Evolutionary conservation across 129 eudicot genomes (phyloP).

Genomic region (Glebionis coronaria): DNA sequence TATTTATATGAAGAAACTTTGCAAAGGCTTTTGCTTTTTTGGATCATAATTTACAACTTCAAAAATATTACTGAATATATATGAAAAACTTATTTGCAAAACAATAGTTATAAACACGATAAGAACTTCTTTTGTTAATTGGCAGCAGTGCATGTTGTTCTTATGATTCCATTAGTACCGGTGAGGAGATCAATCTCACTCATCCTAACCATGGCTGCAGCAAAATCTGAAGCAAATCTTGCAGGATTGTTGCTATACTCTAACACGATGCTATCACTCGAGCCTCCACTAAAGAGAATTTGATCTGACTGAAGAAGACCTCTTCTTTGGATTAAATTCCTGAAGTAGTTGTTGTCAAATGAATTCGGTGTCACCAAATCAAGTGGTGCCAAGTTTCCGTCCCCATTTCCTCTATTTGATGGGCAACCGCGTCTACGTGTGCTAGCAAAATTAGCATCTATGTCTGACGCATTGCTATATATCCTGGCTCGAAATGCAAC

Average conservation of each 20-base stretch:
- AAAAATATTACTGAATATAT: not conserved
- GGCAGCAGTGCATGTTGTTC: slow-evolving; percentile 36
- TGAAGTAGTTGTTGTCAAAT: slow-evolving; percentile 55
- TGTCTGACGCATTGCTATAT: slow-evolving; percentile 50
- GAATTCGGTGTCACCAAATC: slow-evolving; percentile 45
- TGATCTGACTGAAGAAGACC: slow-evolving; percentile 80
- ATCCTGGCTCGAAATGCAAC: slow-evolving; percentile 51
- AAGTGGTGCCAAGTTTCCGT: slow-evolving; percentile 49
- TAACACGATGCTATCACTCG: slow-evolving; percentile 41
- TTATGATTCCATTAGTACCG: slow-evolving; percentile 52
- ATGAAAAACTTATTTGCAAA: not conserved
- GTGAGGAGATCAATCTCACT: slow-evolving; percentile 63
- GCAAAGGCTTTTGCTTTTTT: too few species aligned
- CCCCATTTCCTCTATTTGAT: slow-evolving; percentile 25
- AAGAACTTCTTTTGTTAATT: slow-evolving; percentile 3
- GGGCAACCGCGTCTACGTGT: slow-evolving; percentile 44
- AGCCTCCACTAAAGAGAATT: slow-evolving; percentile 61
- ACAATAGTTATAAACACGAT: not conserved
- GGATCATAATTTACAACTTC: not conserved
- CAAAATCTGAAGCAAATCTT: slow-evolving; percentile 48
- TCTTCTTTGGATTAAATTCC: slow-evolving; percentile 41
- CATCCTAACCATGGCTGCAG: slow-evolving; percentile 69
- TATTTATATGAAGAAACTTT: too few species aligned
- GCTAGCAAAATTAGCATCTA: slow-evolving; percentile 43
- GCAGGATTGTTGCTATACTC: slow-evolving; percentile 33